phyloP scores from a whole-genome alignment of 2,329 filamentous ascomycete genomes.

The Paradendryphiella salina region DNA sequence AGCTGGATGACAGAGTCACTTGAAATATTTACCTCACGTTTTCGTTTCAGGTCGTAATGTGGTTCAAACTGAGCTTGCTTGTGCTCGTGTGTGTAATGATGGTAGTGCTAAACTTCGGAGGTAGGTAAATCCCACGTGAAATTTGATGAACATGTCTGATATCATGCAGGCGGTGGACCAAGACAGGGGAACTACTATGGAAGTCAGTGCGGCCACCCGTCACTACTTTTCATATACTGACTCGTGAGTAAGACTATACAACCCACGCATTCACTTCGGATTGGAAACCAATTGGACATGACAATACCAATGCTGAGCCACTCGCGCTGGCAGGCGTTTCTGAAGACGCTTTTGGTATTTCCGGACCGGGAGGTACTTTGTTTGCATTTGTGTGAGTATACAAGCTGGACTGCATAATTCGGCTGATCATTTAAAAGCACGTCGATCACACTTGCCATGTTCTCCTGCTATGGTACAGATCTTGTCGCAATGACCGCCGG shows the following conservation, averaged over 20 bases:
- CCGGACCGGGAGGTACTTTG: constrained; percentile 30
- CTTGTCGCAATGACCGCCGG: constrained; percentile 39
- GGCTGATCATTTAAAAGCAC: constrained; percentile 22
- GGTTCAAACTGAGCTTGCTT: constrained; percentile 37
- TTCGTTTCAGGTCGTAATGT: constrained; percentile 30
- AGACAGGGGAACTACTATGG: constrained; percentile 14
- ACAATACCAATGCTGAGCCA: background rate
- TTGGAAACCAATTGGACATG: constrained; percentile 31
- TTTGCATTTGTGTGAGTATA: constrained; percentile 36
- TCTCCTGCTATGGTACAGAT: constrained; percentile 39
- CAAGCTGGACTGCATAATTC: background rate
- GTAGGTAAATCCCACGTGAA: constrained; percentile 8
- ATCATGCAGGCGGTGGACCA: constrained; percentile 10
- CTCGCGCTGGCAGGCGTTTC: constrained; percentile 13
- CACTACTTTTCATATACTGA: background rate
- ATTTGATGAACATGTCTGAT: background rate
- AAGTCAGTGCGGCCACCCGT: constrained; percentile 6
- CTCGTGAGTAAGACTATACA: constrained; percentile 23
- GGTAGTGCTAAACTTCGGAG: constrained; percentile 36
- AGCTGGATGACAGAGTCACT: background rate
- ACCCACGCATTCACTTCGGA: constrained; percentile 25
- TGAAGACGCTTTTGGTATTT: constrained; percentile 25
- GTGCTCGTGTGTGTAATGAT: constrained; percentile 30
- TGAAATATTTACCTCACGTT: background rate
- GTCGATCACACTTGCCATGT: constrained; percentile 36